These are phyloP conservation scores for Grigorovia humatica DNA, from an alignment of 805 yeast species.

Conservation along the genomic window DNA sequence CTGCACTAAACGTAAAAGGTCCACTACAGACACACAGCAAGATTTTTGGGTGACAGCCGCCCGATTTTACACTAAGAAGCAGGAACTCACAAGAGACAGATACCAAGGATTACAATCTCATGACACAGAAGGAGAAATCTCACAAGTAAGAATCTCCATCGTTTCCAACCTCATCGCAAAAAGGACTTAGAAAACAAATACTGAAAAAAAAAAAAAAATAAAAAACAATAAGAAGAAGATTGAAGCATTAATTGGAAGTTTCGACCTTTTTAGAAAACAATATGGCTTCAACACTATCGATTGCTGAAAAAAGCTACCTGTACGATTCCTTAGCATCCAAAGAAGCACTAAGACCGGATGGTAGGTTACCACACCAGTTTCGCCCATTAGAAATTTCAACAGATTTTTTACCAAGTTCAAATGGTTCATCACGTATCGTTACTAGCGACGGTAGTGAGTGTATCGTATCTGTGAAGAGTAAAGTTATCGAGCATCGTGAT, in stretches of 20 bases:
- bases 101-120: too few species aligned
- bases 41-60: too few species aligned
- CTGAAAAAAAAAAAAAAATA: too few species aligned
- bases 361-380: constrained; percentile 62
- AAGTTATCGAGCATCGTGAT: constrained; percentile 47
- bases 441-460: constrained; percentile 89
- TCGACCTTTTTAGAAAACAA: too few species aligned
- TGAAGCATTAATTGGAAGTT: background rate
- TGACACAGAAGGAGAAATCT: too few species aligned
- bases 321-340: constrained; percentile 53
- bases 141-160: too few species aligned
- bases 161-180: too few species aligned
- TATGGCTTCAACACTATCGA: constrained; percentile 38
- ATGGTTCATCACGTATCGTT: constrained; percentile 85
- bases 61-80: too few species aligned
- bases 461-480: constrained; percentile 80
- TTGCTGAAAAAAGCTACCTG: constrained; percentile 67
- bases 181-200: too few species aligned
- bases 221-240: background rate
- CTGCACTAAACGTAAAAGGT: too few species aligned
- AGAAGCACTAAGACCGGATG: constrained; percentile 77
- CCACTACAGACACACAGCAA: too few species aligned
- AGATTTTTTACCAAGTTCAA: constrained; percentile 73
- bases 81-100: too few species aligned
- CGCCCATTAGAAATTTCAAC: constrained; percentile 79